A percentile compares a stretch with the other conserved stretches of the same genome.
These are phyloP conservation scores for Sugiyamaella lignohabitans DNA, from an alignment of 805 yeast genomes.

Conservation along the genomic window DNA sequence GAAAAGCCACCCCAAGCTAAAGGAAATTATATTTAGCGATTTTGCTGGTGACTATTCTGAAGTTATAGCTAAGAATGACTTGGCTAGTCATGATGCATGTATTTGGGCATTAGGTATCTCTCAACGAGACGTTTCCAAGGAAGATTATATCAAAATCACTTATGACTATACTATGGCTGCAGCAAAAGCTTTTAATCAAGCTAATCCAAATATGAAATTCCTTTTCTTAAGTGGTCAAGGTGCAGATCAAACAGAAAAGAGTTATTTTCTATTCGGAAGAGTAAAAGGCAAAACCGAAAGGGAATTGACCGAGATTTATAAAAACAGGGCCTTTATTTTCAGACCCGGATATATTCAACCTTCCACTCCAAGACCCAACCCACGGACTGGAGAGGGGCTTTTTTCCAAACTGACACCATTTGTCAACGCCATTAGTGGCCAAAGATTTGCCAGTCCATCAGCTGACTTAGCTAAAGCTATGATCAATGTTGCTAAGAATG, in stretches of 20 bases:
- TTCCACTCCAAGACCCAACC: conserved; percentile 1
- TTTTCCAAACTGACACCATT: conserved; percentile 3
- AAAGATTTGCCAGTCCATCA: conserved; percentile 1
- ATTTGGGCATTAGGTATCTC: conserved; percentile 12
- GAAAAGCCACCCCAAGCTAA: conserved; percentile 5
- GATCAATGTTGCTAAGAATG: conserved; percentile 6
- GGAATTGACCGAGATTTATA: conserved; percentile 1
- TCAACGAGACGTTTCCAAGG: conserved; percentile 2
- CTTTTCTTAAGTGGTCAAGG: conserved; percentile 12
- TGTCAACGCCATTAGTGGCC: neutral
- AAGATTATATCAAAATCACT: conserved; percentile 8
- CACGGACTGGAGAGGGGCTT: neutral
- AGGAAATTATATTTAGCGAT: conserved; percentile 6
- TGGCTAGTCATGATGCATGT: conserved; percentile 5
- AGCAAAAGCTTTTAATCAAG: conserved; percentile 3
- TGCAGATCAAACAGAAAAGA: conserved; percentile 7
- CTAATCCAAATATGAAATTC: conserved; percentile 8
- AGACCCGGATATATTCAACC: conserved; percentile 12
- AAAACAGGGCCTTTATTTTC: conserved; percentile 1
- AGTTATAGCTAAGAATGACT: neutral
- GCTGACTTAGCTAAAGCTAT: conserved; percentile 6
- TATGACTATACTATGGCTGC: conserved; percentile 9
- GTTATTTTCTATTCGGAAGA: conserved; percentile 2
- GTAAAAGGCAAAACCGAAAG: conserved; percentile 10
- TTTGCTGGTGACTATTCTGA: conserved; percentile 1